These are phyloP conservation scores for Sphagnum magellanicum DNA, from an alignment of 228 moss, liverwort and hornwort species.

Conservation along the genomic window DNA sequence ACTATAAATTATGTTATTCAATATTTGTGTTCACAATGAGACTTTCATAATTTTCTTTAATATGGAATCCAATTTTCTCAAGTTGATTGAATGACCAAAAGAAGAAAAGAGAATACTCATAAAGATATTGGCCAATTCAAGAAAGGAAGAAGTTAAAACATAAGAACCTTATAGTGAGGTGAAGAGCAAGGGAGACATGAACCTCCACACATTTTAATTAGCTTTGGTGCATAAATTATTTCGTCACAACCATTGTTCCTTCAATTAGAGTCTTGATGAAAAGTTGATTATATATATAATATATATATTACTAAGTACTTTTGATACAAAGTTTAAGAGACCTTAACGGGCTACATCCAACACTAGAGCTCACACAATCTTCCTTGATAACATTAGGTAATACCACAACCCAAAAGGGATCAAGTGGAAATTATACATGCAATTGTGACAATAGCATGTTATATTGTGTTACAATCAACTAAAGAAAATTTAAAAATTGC, in stretches of 20 bases:
- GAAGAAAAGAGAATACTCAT: too few relatives aligned
- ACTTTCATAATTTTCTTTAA: neutral
- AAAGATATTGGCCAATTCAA: too few relatives aligned
- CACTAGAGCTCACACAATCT: constrained; percentile 4
- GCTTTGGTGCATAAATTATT: constrained; percentile 70
- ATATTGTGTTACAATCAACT: neutral
- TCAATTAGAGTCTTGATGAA: neutral
- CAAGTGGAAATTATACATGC: neutral
- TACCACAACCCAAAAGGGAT: neutral
- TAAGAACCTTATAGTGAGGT: constrained; percentile 49
- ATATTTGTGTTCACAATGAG: neutral
- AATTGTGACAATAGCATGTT: neutral
- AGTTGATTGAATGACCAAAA: too few relatives aligned
- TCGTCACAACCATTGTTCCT: constrained; percentile 9
- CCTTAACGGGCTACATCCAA: neutral
- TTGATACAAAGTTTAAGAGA: constrained; percentile 1
- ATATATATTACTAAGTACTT: neutral
- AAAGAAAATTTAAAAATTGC: constrained; percentile 2
- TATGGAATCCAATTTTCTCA: neutral
- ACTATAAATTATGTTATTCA: neutral
- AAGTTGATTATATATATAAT: neutral
- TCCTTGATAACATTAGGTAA: neutral
- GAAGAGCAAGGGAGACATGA: constrained; percentile 63
- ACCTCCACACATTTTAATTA: constrained; percentile 90
- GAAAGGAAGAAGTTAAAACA: neutral